These are phyloP conservation scores for Hortiboletus flavorubellus DNA, from an alignment of 768 basidiomycete species.

Conservation along the genomic window DNA sequence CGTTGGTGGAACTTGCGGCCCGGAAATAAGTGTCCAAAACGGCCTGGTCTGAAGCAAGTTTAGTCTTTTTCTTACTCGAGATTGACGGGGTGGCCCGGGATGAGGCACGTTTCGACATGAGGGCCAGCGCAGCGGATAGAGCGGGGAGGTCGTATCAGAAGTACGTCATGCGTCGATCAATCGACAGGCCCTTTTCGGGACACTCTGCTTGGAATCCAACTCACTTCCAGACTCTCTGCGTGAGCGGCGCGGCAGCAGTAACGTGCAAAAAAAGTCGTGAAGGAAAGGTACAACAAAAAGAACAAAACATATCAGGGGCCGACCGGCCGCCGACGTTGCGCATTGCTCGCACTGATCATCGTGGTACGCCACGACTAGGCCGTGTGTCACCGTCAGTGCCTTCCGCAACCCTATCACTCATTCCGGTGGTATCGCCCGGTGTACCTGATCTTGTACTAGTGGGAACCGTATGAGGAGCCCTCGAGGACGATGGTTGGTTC, in stretches of 20 bases:
- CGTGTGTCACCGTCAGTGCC: constrained; percentile 3
- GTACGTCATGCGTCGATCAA: constrained; percentile 31
- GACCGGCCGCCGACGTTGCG: neutral
- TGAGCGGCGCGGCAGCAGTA: neutral
- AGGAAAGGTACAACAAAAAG: constrained; percentile 1
- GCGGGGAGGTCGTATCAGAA: constrained; percentile 13
- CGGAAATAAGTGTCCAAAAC: constrained; percentile 30
- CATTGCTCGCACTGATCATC: neutral
- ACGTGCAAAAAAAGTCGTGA: neutral
- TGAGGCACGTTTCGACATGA: constrained; percentile 22
- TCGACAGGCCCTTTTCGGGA: constrained; percentile 21
- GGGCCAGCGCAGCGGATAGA: constrained; percentile 4
- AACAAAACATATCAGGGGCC: neutral
- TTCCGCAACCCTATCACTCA: constrained; percentile 8
- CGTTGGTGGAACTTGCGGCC: constrained; percentile 4
- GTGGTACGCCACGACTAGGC: constrained; percentile 14
- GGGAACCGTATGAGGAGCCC: neutral
- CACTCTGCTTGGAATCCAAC: neutral
- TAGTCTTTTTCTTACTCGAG: constrained; percentile 22
- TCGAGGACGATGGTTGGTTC: neutral
- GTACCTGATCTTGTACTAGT: neutral
- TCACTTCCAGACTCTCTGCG: neutral
- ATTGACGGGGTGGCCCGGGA: constrained; percentile 2
- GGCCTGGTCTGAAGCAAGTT: constrained; percentile 15
- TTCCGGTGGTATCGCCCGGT: constrained; percentile 17